A percentile compares a stretch with the other conserved stretches of the same genome.
These are phyloP conservation scores for Gnomoniopsis smithogilvyi DNA, from an alignment of 2,329 filamentous ascomycete species.

Conservation along the genomic window DNA sequence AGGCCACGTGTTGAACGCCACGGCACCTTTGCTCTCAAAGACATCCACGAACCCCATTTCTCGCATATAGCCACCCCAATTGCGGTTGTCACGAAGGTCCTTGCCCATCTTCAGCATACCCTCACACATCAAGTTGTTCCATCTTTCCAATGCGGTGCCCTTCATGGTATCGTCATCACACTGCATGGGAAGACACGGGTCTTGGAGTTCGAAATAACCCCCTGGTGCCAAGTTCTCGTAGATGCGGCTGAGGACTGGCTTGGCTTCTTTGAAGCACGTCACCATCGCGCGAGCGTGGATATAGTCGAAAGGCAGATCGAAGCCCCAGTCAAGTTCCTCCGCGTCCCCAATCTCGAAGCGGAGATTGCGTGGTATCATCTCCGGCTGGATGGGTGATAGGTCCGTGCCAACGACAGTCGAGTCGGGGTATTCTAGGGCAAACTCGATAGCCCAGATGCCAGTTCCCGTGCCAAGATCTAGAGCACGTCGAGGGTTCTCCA, in stretches of 20 bases:
- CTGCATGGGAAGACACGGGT: constrained; percentile 28
- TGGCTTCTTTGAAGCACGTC: constrained; percentile 47
- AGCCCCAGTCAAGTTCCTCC: constrained; percentile 46
- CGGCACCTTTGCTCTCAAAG: constrained; percentile 27
- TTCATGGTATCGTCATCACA: constrained; percentile 29
- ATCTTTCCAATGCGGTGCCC: constrained; percentile 28
- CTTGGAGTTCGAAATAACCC: constrained; percentile 35
- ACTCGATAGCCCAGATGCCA: constrained; percentile 48
- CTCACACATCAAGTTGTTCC: constrained; percentile 30
- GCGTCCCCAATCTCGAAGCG: constrained; percentile 53
- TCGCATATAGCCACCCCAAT: constrained; percentile 26
- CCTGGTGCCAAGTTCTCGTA: constrained; percentile 38
- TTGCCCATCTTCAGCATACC: constrained; percentile 25
- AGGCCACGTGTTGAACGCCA: constrained; percentile 34
- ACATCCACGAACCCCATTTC: constrained; percentile 30
- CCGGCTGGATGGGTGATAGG: constrained; percentile 40
- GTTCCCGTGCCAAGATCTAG: constrained; percentile 46
- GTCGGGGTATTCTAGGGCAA: constrained; percentile 38
- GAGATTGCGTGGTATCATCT: constrained; percentile 48
- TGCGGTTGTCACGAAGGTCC: constrained; percentile 26
- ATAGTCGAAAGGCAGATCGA: constrained; percentile 47
- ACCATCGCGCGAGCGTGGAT: constrained; percentile 50
- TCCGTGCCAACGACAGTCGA: constrained; percentile 39
- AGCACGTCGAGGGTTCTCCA: constrained; percentile 37
- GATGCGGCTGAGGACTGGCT: constrained; percentile 40